Evolutionary conservation across 1,284 basidiomycete genomes (phyloP), one percentile per base, ranked within the genome.

Genomic region (Austropuccinia psidii): DNA sequence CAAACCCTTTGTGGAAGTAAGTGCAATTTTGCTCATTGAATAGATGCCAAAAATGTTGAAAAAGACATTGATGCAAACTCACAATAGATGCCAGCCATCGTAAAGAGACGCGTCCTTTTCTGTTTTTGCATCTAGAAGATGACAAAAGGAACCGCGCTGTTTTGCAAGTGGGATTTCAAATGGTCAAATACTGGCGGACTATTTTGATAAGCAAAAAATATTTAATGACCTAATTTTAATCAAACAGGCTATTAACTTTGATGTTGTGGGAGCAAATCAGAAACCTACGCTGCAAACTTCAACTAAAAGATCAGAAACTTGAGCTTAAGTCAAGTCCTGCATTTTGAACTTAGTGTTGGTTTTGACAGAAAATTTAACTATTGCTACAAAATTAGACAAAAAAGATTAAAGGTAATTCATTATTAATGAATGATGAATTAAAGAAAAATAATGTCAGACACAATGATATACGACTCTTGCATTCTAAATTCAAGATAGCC

Each of bases 241-340:
- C 37, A 27, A 69, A 31, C 73, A 90, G 88, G 84, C 87, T n/a
- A 83, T 95, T 74, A 89, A 90, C 74, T 85, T 97, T 73, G 95
- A 99, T 79, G 92, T 94, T 1, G 89, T 94, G 31, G 86, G 90
- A 0, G 93, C 94, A 8, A 93, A 98, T 78, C 90, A 88, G 69
- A 89, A 90, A 76, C 84, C 98, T 66, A 86, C 89, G 54, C 86
- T 94, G 76, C 85, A 88, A 2, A 88, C 89, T 2, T 83, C 86
- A 57, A 84, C 84, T 43, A 89, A 85, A 77, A 83, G 86, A n/a
- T 88, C 90, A 65, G 90, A 94, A 80, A n/a, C n/a, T n/a, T n/a
- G n/a, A n/a, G n/a, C n/a, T n/a, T n/a, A n/a, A n/a, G n/a, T n/a
- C n/a, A n/a, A n/a, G n/a, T n/a, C n/a, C n/a, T n/a, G n/a, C n/a